Conservation (phyloP, 352 stramenopile genomes). For the Globisporangium cystogenes region DNA sequence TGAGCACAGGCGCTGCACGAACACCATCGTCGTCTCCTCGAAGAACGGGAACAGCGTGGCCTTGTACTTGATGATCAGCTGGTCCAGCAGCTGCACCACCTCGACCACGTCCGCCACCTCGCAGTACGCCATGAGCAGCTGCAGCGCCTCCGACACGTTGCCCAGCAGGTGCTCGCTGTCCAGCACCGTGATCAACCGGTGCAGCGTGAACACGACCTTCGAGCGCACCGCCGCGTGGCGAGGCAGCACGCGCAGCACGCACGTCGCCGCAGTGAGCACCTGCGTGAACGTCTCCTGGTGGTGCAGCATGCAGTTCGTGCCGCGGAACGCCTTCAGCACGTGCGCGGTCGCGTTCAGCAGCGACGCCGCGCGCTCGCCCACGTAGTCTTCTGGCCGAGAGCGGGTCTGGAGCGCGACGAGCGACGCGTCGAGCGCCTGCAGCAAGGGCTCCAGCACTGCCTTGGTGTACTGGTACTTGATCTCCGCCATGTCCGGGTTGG, state of each 20-base stretch:
- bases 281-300: slow-evolving; percentile 74
- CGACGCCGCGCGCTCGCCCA: slow-evolving; percentile 43
- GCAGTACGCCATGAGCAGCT: slow-evolving; percentile 62
- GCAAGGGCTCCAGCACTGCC: slow-evolving; percentile 61
- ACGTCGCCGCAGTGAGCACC: slow-evolving; percentile 55
- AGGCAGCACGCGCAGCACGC: slow-evolving; percentile 49
- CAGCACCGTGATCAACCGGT: slow-evolving; percentile 69
- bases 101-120: slow-evolving; percentile 65
- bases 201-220: slow-evolving; percentile 79
- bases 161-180: slow-evolving; percentile 64
- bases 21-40: slow-evolving; percentile 54
- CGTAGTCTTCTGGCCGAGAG: slow-evolving; percentile 28
- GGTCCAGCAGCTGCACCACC: slow-evolving; percentile 77
- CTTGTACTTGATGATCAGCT: slow-evolving; percentile 87
- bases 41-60: slow-evolving; percentile 58
- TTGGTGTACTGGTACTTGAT: slow-evolving; percentile 78
- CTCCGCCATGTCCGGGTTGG: slow-evolving; percentile 31
- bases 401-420: slow-evolving; percentile 26
- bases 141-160: slow-evolving; percentile 50
- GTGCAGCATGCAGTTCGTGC: slow-evolving; percentile 61
- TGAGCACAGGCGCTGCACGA: slow-evolving; percentile 64
- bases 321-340: slow-evolving; percentile 79
- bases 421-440: slow-evolving; percentile 56
- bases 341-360: slow-evolving; percentile 79
- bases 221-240: slow-evolving; percentile 49